Conservation (phyloP, 2,329 filamentous ascomycete species). For the Claviceps lovelessii region DNA sequence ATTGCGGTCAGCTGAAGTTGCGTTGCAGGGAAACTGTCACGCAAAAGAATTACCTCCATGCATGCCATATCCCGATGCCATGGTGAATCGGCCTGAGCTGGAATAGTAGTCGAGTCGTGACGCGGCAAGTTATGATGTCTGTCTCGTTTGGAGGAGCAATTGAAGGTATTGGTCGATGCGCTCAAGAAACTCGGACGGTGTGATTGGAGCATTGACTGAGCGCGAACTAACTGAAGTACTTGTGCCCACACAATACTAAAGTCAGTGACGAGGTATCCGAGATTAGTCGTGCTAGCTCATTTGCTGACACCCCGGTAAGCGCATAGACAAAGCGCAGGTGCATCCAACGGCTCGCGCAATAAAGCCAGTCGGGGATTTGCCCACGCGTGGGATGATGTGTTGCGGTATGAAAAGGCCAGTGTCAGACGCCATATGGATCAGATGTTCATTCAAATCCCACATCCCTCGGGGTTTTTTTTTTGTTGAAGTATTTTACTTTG, state of each 20-base stretch:
- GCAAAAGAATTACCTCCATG: slow-evolving; percentile 48
- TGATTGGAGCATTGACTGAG: not conserved
- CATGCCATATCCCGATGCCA: slow-evolving; percentile 75
- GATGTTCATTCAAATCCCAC: not conserved
- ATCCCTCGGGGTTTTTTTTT: not conserved
- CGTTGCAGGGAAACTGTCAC: not conserved
- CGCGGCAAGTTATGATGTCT: not conserved
- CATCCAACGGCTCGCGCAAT: not conserved
- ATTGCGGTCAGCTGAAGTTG: slow-evolving; percentile 10
- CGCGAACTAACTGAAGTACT: not conserved
- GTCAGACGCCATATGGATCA: not conserved
- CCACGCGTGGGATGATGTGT: not conserved
- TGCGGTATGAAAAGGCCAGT: not conserved
- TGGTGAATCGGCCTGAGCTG: slow-evolving; percentile 23
- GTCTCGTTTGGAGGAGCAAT: not conserved
- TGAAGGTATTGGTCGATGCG: not conserved
- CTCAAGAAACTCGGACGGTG: not conserved
- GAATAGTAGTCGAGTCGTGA: not conserved
- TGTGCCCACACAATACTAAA: not conserved
- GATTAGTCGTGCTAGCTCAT: not conserved
- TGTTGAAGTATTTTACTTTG: too few species aligned
- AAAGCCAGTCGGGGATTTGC: not conserved
- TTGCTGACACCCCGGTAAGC: not conserved
- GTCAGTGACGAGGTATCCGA: not conserved
- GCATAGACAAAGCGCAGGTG: not conserved